Conservation (phyloP, 2,329 filamentous ascomycete genomes). For the Trichophyton simii region DNA sequence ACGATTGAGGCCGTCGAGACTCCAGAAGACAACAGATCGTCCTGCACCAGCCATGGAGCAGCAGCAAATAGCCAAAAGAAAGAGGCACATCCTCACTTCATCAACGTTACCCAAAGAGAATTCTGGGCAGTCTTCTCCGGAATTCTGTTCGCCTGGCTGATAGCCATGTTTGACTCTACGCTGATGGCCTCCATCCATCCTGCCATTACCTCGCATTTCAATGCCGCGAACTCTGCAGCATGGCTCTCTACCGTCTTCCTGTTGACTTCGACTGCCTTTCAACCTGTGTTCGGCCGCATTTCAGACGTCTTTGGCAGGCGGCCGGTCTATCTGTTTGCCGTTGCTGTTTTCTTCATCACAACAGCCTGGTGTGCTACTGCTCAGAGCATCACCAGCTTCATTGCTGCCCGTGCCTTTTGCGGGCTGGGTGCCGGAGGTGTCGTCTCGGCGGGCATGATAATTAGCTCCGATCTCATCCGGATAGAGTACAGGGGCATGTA, state of each 20-base stretch:
- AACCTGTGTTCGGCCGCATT: slow-evolving; percentile 60
- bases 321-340: slow-evolving; percentile 50
- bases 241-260: slow-evolving; percentile 74
- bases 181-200: slow-evolving; percentile 73
- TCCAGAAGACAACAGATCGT: too few relatives aligned
- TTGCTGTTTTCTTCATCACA: slow-evolving; percentile 50
- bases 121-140: slow-evolving; percentile 54
- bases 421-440: slow-evolving; percentile 62
- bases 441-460: slow-evolving; percentile 51
- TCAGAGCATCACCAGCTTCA: slow-evolving; percentile 56
- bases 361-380: slow-evolving; percentile 61
- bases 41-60: neutral
- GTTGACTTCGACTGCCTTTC: slow-evolving; percentile 62
- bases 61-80: neutral
- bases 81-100: slow-evolving; percentile 20
- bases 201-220: slow-evolving; percentile 68
- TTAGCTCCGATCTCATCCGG: slow-evolving; percentile 55
- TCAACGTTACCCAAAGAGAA: slow-evolving; percentile 29
- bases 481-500: slow-evolving; percentile 46
- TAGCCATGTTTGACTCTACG: slow-evolving; percentile 58
- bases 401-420: slow-evolving; percentile 56
- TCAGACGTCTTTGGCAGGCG: slow-evolving; percentile 64
- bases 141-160: slow-evolving; percentile 46
- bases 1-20: slow-evolving; percentile 1
- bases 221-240: slow-evolving; percentile 63